Percentiles rank a stretch among this genome's conserved stretches.
Evolutionary conservation across 2,329 filamentous ascomycete species (phyloP).

Genomic region (Fusarium hainanense): DNA sequence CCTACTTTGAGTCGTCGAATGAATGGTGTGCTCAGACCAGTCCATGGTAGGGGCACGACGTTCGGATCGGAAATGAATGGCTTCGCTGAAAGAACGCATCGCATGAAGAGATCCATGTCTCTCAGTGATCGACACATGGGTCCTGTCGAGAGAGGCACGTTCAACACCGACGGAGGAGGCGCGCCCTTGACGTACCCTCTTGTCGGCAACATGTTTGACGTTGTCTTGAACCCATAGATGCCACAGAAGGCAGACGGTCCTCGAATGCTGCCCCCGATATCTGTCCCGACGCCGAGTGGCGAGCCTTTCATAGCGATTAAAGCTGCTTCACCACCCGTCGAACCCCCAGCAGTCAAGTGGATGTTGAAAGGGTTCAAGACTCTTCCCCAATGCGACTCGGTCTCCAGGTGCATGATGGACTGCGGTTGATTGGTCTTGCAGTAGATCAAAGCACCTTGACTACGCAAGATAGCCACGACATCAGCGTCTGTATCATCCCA

Average conservation of each 20-base stretch:
- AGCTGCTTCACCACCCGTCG: constrained; percentile 64
- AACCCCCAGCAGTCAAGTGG: constrained; percentile 70
- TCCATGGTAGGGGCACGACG: constrained; percentile 48
- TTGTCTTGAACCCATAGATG: constrained; percentile 26
- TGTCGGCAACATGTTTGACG: constrained; percentile 6
- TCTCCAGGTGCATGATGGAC: constrained; percentile 53
- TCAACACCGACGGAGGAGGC: constrained; percentile 49
- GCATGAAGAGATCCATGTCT: constrained; percentile 42
- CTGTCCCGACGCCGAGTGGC: constrained; percentile 11
- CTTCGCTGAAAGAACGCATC: constrained; percentile 15
- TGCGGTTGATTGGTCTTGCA: constrained; percentile 75
- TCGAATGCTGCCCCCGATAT: constrained; percentile 22
- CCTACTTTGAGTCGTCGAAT: constrained; percentile 53
- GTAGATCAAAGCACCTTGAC: constrained; percentile 72
- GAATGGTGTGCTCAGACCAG: constrained; percentile 35
- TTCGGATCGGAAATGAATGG: constrained; percentile 45
- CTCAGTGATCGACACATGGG: constrained; percentile 41
- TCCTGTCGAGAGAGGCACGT: constrained; percentile 37
- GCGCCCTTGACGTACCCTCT: constrained; percentile 32
- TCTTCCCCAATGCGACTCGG: constrained; percentile 71
- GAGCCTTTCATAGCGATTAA: constrained; percentile 50
- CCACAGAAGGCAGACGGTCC: constrained; percentile 24
- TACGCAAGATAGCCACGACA: constrained; percentile 66
- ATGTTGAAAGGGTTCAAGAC: constrained; percentile 71
- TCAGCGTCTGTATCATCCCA: constrained; percentile 29